Evolutionary conservation across 176 grass and related monocot genomes (phyloP), one percentile per base, ranked within the genome.

Genomic region (Hsuehochloa calcarea): DNA sequence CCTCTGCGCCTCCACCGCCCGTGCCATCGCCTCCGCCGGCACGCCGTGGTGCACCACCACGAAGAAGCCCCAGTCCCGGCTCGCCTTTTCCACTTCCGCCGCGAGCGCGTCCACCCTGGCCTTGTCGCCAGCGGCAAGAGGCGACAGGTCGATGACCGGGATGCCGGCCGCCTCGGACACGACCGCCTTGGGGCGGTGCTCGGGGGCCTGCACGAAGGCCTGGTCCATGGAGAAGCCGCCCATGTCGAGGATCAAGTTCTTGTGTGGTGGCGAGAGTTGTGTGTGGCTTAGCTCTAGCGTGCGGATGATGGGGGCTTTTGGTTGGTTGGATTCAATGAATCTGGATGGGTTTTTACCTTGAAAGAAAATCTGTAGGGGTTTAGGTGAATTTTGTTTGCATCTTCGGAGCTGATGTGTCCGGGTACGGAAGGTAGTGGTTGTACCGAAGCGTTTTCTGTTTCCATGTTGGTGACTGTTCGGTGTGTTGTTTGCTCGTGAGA

Each of bases 41-140:
- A 98, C 87, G n/a, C n/a, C n/a, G n/a, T n/a, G n/a, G n/a, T n/a
- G n/a, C n/a, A 23, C 82, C 67, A 93, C 95, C 64, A 93, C 89
- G 82, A 98, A 98, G 91, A 98, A 98, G 25, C 93, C 91, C 95
- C 93, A 98, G 1, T 95, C 95, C 17, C 55, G 68, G 87, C 95
- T 90, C 38, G 93, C 95, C 26, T 38, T 80, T 65, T 79, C 80
- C 71, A 98, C 95, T 91, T 88, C 71, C 29, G 85, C 80, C 6
- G 89, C 72, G 10, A 95, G 85, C 16, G 51, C 82, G 55, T 77
- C 85, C 51, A 60, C 47, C 34, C 22, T 34, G 20, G 23, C 38
- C 25, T 37, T 50, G 80, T 10, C 44, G 49, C n/a, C 27, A 23
- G 40, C 22, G 35, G 50, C 58, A 23, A 97, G 80, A 2, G 92